Evolutionary conservation across 2,329 filamentous ascomycete genomes (phyloP).

Genomic region (Exophiala spinifera): DNA sequence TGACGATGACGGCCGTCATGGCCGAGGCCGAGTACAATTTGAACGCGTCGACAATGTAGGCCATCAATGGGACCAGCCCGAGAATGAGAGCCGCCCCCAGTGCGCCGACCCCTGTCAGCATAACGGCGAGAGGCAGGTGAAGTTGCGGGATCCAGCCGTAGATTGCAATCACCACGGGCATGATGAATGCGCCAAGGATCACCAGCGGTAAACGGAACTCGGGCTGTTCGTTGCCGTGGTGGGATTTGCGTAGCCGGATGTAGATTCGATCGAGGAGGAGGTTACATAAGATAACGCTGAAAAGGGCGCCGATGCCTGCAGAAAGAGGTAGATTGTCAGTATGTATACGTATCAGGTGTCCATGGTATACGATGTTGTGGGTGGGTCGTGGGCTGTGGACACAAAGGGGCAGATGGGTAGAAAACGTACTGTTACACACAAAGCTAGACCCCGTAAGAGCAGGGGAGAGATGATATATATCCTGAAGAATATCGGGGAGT

Average conservation of each 20-base stretch:
- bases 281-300: constrained; percentile 27
- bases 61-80: constrained; percentile 23
- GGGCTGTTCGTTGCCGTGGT: constrained; percentile 36
- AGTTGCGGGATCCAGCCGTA: constrained; percentile 28
- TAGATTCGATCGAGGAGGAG: constrained; percentile 25
- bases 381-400: too few relatives aligned
- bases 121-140: constrained; percentile 17
- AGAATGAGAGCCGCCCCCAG: constrained; percentile 23
- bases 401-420: not conserved
- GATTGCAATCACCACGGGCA: constrained; percentile 16
- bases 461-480: constrained; percentile 31
- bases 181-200: constrained; percentile 43
- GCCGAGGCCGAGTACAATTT: constrained; percentile 43
- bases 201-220: constrained; percentile 48
- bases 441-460: constrained; percentile 32
- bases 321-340: too few relatives aligned
- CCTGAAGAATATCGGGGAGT: constrained; percentile 34
- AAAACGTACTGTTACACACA: constrained; percentile 21
- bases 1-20: constrained; percentile 29
- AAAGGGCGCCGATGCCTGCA: constrained; percentile 28
- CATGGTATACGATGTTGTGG: too few relatives aligned
- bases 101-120: constrained; percentile 17
- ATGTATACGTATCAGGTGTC: too few relatives aligned
- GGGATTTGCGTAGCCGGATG: constrained; percentile 31
- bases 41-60: constrained; percentile 31